A percentile compares a stretch with the other conserved stretches of the same genome.
Conservation (phyloP, 1,284 basidiomycete genomes). For the Hemileia vastatrix region DNA sequence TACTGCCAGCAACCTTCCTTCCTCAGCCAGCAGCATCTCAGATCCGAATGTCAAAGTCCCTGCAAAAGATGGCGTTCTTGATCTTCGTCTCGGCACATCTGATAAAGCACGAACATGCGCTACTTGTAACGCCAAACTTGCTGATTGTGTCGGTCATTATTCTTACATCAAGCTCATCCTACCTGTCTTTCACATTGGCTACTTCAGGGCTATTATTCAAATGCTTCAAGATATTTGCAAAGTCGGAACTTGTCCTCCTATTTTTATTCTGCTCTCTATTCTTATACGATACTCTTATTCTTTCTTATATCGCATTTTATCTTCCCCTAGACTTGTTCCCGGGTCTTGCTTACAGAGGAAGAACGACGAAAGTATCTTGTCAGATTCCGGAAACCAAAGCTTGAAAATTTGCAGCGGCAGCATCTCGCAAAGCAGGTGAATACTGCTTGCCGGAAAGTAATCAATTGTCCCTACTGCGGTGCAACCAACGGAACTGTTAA, state of each 20-base stretch:
- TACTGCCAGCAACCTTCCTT: no score
- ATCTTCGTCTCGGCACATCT: constrained; percentile 81
- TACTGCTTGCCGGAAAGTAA: constrained; percentile 72
- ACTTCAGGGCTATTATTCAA: constrained; percentile 87
- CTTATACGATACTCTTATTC: neutral
- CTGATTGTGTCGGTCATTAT: constrained; percentile 96
- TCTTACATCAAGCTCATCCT: constrained; percentile 50
- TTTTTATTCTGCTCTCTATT: neutral
- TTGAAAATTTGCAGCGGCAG: constrained; percentile 89
- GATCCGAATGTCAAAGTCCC: constrained; percentile 54
- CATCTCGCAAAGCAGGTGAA: constrained; percentile 81
- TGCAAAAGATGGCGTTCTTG: constrained; percentile 81
- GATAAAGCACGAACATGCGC: constrained; percentile 88
- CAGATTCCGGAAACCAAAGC: constrained; percentile 74
- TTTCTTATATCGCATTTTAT: neutral
- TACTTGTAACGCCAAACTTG: constrained; percentile 83
- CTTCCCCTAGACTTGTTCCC: constrained; percentile 69
- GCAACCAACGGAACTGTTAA: constrained; percentile 93
- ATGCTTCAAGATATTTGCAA: constrained; percentile 96
- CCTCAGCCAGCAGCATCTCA: no score
- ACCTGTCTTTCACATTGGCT: constrained; percentile 62
- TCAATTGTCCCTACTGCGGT: constrained; percentile 87
- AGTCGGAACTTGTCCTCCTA: constrained; percentile 49
- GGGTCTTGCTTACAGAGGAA: constrained; percentile 80
- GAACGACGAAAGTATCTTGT: constrained; percentile 76